Conservation (phyloP, 2,329 filamentous ascomycete species). For the Capronia coronata region DNA sequence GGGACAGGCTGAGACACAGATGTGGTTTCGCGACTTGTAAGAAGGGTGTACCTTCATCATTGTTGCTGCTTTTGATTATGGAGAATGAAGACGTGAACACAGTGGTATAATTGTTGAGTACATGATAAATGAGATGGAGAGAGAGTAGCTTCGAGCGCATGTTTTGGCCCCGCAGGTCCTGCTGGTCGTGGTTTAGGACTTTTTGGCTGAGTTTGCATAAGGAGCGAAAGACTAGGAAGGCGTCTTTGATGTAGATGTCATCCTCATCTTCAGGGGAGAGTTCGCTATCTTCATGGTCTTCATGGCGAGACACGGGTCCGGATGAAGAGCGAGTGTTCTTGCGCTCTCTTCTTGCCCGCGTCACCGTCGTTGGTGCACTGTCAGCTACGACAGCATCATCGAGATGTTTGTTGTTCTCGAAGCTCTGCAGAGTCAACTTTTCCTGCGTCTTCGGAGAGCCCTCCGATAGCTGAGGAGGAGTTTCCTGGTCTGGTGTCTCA, state of each 20-base stretch:
- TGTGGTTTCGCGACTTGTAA: conserved; percentile 96
- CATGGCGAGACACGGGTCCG: conserved; percentile 37
- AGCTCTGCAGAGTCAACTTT: conserved; percentile 62
- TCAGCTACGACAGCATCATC: conserved; percentile 61
- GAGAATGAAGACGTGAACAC: conserved; percentile 89
- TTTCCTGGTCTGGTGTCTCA: conserved; percentile 33
- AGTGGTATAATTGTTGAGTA: conserved; percentile 85
- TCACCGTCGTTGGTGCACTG: conserved; percentile 61
- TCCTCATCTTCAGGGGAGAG: conserved; percentile 57
- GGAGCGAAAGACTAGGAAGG: conserved; percentile 92
- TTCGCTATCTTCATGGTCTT: conserved; percentile 38
- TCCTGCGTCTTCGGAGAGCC: conserved; percentile 33
- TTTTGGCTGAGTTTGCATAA: conserved; percentile 98
- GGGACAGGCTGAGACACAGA: conserved; percentile 85
- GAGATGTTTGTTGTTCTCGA: conserved; percentile 60
- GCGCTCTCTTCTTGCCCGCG: conserved; percentile 48
- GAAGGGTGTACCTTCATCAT: conserved; percentile 76
- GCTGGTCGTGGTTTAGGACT: conserved; percentile 76
- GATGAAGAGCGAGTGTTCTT: conserved; percentile 41
- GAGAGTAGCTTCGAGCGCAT: conserved; percentile 97
- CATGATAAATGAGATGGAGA: conserved; percentile 87
- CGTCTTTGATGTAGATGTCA: conserved; percentile 93
- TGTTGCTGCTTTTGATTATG: conserved; percentile 83
- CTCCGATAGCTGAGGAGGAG: conserved; percentile 46
- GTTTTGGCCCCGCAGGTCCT: conserved; percentile 85